phyloP scores from a whole-genome alignment of 805 yeast genomes.

The Saturnispora quitensis region DNA sequence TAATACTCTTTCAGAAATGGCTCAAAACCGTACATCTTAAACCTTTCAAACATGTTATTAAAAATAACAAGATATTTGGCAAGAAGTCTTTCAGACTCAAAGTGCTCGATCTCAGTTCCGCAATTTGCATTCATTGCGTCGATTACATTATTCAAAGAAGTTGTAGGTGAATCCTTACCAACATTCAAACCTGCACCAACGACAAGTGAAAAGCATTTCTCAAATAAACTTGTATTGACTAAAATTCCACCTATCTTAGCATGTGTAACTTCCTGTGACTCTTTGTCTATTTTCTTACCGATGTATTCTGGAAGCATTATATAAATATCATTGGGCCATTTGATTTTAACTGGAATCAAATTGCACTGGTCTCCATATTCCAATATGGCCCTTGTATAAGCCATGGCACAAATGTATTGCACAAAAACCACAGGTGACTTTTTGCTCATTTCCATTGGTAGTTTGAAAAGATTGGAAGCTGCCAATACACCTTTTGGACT shows the following conservation, averaged over 20 bases:
- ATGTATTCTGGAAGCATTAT: slow-evolving; percentile 57
- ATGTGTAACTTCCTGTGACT: slow-evolving; percentile 47
- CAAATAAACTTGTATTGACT: slow-evolving; percentile 65
- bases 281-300: slow-evolving; percentile 16
- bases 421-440: slow-evolving; percentile 62
- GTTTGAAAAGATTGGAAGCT: slow-evolving; percentile 56
- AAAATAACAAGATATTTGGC: slow-evolving; percentile 64
- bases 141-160: slow-evolving; percentile 71
- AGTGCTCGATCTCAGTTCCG: slow-evolving; percentile 19
- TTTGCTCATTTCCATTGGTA: slow-evolving; percentile 37
- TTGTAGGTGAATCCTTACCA: slow-evolving; percentile 81
- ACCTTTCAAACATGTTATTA: slow-evolving; percentile 51
- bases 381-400: slow-evolving; percentile 68
- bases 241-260: slow-evolving; percentile 78
- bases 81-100: slow-evolving; percentile 39
- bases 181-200: slow-evolving; percentile 87
- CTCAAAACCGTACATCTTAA: slow-evolving; percentile 54
- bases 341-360: slow-evolving; percentile 68
- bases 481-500: slow-evolving; percentile 92
- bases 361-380: slow-evolving; percentile 46
- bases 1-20: slow-evolving; percentile 68
- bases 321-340: slow-evolving; percentile 97
- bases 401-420: slow-evolving; percentile 79
- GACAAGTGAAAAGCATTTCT: slow-evolving; percentile 53
- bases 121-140: slow-evolving; percentile 49